A percentile compares a stretch with the other conserved stretches of the same genome.
Conservation (phyloP, 768 basidiomycete genomes). For the Harrya chromipes region DNA sequence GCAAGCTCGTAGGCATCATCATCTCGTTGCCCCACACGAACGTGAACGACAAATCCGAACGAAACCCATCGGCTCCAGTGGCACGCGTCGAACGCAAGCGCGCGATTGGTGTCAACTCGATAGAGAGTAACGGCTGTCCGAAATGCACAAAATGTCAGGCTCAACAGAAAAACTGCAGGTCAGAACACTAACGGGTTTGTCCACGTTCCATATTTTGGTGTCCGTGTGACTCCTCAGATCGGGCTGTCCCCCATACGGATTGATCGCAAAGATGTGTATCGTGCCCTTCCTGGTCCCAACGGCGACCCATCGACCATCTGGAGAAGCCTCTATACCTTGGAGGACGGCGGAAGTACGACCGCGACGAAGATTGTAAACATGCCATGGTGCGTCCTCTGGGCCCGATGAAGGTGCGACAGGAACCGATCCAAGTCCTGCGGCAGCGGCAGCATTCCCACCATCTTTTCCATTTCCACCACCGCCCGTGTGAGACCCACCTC, state of each 20-base stretch:
- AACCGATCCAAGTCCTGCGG: conserved; percentile 1
- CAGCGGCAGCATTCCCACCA: conserved; percentile 1
- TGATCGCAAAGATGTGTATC: conserved; percentile 70
- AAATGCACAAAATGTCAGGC: background rate
- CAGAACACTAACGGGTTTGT: conserved; percentile 39
- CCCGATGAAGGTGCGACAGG: background rate
- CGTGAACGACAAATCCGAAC: conserved; percentile 50
- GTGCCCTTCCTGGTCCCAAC: conserved; percentile 63
- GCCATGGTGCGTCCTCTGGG: conserved; percentile 38
- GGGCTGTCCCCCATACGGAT: conserved; percentile 71
- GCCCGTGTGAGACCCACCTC: background rate
- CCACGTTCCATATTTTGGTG: conserved; percentile 53
- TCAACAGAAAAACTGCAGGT: background rate
- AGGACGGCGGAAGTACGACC: conserved; percentile 69
- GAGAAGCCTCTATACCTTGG: conserved; percentile 40
- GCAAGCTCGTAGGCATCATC: conserved; percentile 39
- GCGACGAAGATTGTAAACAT: conserved; percentile 67
- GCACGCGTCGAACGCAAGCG: conserved; percentile 43
- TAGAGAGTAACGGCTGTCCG: conserved; percentile 47
- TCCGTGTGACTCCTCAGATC: conserved; percentile 61
- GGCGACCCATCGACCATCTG: conserved; percentile 66
- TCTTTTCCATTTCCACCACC: background rate
- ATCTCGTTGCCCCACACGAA: conserved; percentile 42
- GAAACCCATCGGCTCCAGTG: conserved; percentile 26
- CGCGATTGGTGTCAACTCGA: conserved; percentile 54